Conservation (phyloP, 257 asterid species). For the Nicotiana undulata region DNA sequence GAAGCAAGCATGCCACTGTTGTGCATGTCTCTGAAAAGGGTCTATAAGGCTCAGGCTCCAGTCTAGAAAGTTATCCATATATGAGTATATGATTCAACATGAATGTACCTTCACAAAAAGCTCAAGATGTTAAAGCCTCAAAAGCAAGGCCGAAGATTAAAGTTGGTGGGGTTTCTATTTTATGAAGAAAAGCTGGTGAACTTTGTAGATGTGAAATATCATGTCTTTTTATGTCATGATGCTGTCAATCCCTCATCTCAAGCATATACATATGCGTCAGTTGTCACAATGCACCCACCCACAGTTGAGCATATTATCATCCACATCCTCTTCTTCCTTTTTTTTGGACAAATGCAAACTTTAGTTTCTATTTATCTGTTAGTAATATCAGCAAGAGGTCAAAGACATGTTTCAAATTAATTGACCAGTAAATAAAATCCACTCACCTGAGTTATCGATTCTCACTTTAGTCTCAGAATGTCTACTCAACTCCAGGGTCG, state of each 20-base stretch:
- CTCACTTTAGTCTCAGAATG: slow-evolving; percentile 34
- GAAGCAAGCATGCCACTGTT: background rate
- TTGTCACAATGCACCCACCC: background rate
- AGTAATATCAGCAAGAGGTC: background rate
- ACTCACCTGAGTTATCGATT: slow-evolving; percentile 54
- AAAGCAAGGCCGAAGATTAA: background rate
- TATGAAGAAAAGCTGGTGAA: background rate
- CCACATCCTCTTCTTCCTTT: background rate
- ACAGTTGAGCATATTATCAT: background rate
- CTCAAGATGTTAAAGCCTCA: background rate
- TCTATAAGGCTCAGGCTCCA: background rate
- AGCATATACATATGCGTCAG: background rate
- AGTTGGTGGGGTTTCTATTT: background rate
- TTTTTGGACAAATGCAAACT: background rate
- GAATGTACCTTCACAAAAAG: slow-evolving; percentile 1
- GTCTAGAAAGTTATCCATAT: background rate
- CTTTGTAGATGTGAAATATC: background rate
- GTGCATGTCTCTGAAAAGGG: background rate
- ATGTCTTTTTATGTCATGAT: slow-evolving; percentile 2
- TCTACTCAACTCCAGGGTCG: slow-evolving; percentile 52
- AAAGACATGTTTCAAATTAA: slow-evolving; percentile 1
- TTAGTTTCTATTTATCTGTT: background rate
- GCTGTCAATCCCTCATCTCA: background rate
- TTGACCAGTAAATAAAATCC: background rate
- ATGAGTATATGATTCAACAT: background rate